Evolutionary conservation across 1,139 yeast species (phyloP), one percentile per base, ranked within the genome.

Genomic region (Hansenula sp.): DNA sequence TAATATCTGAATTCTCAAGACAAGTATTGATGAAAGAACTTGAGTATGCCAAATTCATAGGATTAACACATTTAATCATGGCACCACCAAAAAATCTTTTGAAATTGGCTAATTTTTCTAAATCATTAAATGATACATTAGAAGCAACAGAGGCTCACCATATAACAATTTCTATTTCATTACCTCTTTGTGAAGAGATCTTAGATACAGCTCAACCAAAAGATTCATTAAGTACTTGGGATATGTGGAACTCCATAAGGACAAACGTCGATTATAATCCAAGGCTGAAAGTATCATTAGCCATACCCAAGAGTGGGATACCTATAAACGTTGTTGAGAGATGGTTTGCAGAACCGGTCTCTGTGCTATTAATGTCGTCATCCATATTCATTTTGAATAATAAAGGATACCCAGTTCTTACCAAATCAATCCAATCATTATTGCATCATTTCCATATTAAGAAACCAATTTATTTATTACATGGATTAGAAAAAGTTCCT

Each of bases 331-430:
- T 79, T 1, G 55, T 77, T 7, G 68, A 72, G 21, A 66, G 86
- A 41, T 82, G 90, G 90, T 62, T 76, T 44, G 68, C 81, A 15
- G 90, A 82, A 58, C 87, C 88, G 0, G 75, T 82, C 1, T 70
- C 76, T 6, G 74, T 78, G 61, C 63, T 81, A 19, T 59, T 81
- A 38, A 56, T 82, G 12, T 74, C 85, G 0, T 68, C 79, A 1
- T 68, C 77, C 4, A 66, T 74, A 9, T 82, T 81, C 53, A 68
- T 80, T 9, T 68, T 74, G 29, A 82, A 82, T 52, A 73, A 76
- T 19, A 77, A 78, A 52, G 73, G 74, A 21, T 80, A 72, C 53
- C 88, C 88, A 0, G 89, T 82, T 2, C 63, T 82, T 33, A 72
- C 79, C 44, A 79, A 77, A 52, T 68, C 73, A 41, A 74, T 75